A percentile compares a stretch with the other conserved stretches of the same genome.
Conservation (phyloP, 78 protist genomes). For the Anaeramoeba flamelloides region DNA sequence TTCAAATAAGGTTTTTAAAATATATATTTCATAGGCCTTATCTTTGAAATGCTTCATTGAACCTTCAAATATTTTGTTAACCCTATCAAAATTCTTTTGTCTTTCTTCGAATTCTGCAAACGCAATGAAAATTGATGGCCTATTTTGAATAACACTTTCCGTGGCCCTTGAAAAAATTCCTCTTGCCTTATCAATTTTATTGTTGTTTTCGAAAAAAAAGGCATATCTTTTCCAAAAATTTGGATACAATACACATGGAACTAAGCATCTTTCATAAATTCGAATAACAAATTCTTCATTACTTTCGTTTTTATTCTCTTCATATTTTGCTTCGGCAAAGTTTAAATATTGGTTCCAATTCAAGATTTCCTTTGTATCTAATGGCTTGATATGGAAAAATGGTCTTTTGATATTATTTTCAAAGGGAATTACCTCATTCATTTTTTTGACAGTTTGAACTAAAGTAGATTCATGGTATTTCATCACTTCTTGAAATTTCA, state of each 20-base stretch:
- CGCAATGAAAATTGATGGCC: neutral
- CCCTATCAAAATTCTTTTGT: neutral
- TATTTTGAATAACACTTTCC: neutral
- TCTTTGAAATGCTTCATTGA: no score
- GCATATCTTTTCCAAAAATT: neutral
- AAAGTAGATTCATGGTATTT: no score
- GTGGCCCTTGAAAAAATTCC: neutral
- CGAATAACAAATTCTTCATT: neutral
- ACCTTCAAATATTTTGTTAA: no score
- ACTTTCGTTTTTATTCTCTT: neutral
- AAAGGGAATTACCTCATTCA: no score
- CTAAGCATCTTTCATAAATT: neutral
- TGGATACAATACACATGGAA: neutral
- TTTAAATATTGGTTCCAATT: neutral
- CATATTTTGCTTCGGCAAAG: neutral
- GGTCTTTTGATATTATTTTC: no score
- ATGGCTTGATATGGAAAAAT: neutral
- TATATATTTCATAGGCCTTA: no score
- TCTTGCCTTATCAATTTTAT: neutral
- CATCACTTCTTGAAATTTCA: no score
- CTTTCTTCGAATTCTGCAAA: slow-evolving; percentile 2
- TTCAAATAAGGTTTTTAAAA: no score
- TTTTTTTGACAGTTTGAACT: no score
- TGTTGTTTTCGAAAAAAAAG: neutral
- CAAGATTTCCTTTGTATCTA: neutral